phyloP scores from a whole-genome alignment of 306 rosid genomes.

The Casuarina glauca region DNA sequence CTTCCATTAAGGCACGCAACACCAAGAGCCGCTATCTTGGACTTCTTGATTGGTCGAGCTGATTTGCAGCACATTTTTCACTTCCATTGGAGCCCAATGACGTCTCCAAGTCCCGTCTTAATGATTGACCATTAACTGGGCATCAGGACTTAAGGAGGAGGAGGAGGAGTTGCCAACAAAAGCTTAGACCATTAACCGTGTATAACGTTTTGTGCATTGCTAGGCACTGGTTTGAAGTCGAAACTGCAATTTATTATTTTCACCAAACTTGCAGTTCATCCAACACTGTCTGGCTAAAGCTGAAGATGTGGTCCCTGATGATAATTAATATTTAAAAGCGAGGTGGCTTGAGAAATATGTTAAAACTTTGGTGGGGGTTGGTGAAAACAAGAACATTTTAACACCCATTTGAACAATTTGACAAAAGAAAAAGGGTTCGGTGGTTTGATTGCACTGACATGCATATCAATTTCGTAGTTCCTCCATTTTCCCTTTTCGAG shows the following conservation, averaged over 20 bases:
- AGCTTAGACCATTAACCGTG: not conserved
- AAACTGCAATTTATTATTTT: not conserved
- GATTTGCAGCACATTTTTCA: not conserved
- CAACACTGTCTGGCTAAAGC: not conserved
- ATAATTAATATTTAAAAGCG: too few species aligned
- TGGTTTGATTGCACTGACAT: too few species aligned
- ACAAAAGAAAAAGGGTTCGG: too few species aligned
- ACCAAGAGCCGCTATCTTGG: constrained; percentile 31
- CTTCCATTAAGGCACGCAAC: not conserved
- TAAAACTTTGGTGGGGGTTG: too few species aligned
- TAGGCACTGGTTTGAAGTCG: too few species aligned
- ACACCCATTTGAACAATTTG: too few species aligned
- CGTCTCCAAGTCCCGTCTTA: not conserved
- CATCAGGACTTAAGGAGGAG: not conserved
- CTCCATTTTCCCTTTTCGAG: too few species aligned
- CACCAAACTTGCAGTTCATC: not conserved
- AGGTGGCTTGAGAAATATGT: too few species aligned
- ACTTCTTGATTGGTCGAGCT: constrained; percentile 2
- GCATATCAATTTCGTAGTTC: too few species aligned
- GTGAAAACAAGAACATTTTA: too few species aligned
- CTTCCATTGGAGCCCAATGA: not conserved
- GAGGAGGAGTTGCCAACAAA: not conserved
- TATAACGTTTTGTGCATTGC: too few species aligned
- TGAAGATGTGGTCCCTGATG: not conserved
- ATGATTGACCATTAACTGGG: not conserved